Percentiles rank a stretch among this genome's conserved stretches.
phyloP scores from a whole-genome alignment of 2,329 filamentous ascomycete species.

The Fusarium equiseti region DNA sequence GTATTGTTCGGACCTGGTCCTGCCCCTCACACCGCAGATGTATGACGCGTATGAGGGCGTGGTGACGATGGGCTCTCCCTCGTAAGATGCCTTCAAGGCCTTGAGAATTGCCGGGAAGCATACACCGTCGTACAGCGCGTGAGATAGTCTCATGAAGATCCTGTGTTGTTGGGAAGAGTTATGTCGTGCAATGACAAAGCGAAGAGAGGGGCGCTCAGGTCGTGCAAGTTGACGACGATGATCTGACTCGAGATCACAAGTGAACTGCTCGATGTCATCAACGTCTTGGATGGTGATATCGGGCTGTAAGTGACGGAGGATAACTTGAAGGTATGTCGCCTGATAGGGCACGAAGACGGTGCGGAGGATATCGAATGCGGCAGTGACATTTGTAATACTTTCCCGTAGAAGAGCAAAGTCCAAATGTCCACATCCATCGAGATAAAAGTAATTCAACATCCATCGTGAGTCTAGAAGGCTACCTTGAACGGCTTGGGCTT shows the following conservation, averaged over 20 bases:
- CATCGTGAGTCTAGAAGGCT: slow-evolving; percentile 38
- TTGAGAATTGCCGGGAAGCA: slow-evolving; percentile 33
- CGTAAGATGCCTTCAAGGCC: slow-evolving; percentile 10
- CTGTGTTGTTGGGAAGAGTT: slow-evolving; percentile 20
- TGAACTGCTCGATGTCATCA: slow-evolving; percentile 19
- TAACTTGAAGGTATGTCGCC: slow-evolving; percentile 23
- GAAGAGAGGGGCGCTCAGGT: slow-evolving; percentile 10
- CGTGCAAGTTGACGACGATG: not conserved
- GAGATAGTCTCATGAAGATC: slow-evolving; percentile 31
- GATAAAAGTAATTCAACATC: slow-evolving; percentile 36
- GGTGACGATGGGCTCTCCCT: slow-evolving; percentile 10
- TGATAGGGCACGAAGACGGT: slow-evolving; percentile 32
- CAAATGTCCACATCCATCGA: slow-evolving; percentile 14
- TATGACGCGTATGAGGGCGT: slow-evolving; percentile 17
- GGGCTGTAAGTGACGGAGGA: slow-evolving; percentile 26
- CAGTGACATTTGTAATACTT: slow-evolving; percentile 29
- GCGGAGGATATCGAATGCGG: slow-evolving; percentile 31
- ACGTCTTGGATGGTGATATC: slow-evolving; percentile 16
- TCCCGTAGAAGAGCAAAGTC: slow-evolving; percentile 19
- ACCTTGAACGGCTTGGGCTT: slow-evolving; percentile 28
- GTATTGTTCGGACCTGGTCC: not conserved
- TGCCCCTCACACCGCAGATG: slow-evolving; percentile 4
- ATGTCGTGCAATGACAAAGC: slow-evolving; percentile 18
- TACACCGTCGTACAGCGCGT: slow-evolving; percentile 32
- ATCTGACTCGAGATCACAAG: not conserved